These are phyloP conservation scores for Hirschfeldia incana DNA, from an alignment of 345 rosid species.

Conservation along the genomic window DNA sequence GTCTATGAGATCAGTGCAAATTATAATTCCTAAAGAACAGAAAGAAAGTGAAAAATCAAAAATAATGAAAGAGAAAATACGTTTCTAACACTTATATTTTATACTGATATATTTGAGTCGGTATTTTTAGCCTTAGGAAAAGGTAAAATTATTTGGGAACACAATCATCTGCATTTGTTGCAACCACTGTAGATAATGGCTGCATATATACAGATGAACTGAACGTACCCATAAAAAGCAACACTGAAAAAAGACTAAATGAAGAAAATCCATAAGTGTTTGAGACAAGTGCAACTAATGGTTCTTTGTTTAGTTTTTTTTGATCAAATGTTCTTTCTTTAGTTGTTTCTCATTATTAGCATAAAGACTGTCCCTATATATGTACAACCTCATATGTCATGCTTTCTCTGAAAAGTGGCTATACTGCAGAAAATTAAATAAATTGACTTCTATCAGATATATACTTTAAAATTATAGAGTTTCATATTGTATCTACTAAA, in stretches of 20 bases:
- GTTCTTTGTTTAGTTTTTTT: conserved; percentile 28
- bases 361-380: conserved; percentile 27
- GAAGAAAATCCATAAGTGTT: conserved; percentile 33
- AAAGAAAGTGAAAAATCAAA: not conserved
- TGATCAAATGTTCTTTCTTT: conserved; percentile 14
- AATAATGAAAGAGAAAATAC: not conserved
- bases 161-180: conserved; percentile 39
- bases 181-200: conserved; percentile 33
- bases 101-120: not conserved
- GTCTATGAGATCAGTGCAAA: not conserved
- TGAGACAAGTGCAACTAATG: conserved; percentile 33
- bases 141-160: conserved; percentile 22
- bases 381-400: conserved; percentile 25
- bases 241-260: conserved; percentile 19
- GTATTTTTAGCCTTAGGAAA: conserved; percentile 14
- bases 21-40: not conserved
- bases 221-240: conserved; percentile 37
- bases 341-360: conserved; percentile 28
- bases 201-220: conserved; percentile 28
- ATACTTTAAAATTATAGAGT: not conserved
- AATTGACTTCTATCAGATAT: not conserved
- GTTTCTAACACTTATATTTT: not conserved
- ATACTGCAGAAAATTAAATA: conserved; percentile 16
- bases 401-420: conserved; percentile 19
- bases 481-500: not conserved